Conservation (phyloP, 768 basidiomycete species). For the Tubosaeta brunneosetosa region DNA sequence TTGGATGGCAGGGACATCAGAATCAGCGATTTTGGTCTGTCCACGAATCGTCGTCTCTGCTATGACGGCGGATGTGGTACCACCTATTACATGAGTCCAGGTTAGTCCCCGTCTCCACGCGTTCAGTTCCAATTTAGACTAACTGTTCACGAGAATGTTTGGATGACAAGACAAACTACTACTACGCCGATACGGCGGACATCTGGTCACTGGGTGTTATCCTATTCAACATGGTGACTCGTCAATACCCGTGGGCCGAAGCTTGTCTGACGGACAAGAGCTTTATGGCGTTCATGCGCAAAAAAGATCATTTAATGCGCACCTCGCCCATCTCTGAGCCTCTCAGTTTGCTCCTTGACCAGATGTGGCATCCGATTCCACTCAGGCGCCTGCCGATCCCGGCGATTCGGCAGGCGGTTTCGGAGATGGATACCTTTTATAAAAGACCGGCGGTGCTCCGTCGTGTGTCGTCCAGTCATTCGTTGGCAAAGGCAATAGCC, state of each 20-base stretch:
- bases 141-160: constrained; percentile 47
- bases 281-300: constrained; percentile 1
- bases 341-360: constrained; percentile 5
- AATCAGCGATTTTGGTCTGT: constrained; percentile 77
- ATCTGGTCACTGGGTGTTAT: constrained; percentile 78
- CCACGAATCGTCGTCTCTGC: constrained; percentile 41
- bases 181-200: constrained; percentile 35
- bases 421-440: constrained; percentile 16
- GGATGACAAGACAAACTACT: constrained; percentile 31
- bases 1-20: constrained; percentile 48
- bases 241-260: constrained; percentile 25
- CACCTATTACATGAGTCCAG: constrained; percentile 64
- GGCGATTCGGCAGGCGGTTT: constrained; percentile 12
- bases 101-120: constrained; percentile 44
- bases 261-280: background rate
- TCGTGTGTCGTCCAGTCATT: background rate
- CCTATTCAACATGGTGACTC: constrained; percentile 77
- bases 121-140: constrained; percentile 2
- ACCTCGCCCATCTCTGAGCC: constrained; percentile 7
- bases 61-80: constrained; percentile 58
- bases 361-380: constrained; percentile 14
- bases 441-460: background rate
- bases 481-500: background rate
- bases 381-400: constrained; percentile 15
- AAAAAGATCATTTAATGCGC: constrained; percentile 1